Percentiles rank a stretch among this genome's conserved stretches.
These are phyloP conservation scores for Malus sylvestris DNA, from an alignment of 306 rosid genomes.

Conservation along the genomic window DNA sequence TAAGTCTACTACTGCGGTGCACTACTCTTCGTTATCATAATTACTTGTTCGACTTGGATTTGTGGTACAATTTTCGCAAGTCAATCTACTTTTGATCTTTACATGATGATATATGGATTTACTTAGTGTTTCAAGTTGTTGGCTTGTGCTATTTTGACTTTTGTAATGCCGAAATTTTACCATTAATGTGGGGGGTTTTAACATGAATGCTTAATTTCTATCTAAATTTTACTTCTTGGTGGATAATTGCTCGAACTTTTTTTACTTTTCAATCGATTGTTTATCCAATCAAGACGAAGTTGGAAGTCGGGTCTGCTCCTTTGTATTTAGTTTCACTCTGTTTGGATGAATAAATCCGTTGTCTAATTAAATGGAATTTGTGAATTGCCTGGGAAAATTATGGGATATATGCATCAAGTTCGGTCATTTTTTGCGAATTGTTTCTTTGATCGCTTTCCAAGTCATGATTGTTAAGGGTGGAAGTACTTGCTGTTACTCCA, in stretches of 20 bases:
- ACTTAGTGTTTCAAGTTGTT: not conserved
- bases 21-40: not conserved
- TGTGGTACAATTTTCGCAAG: not conserved
- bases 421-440: not conserved
- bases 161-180: not conserved
- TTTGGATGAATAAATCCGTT: no score
- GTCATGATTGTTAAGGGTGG: not conserved
- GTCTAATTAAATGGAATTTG: no score
- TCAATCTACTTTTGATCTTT: not conserved
- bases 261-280: not conserved
- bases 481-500: no score
- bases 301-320: no score
- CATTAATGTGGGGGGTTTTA: not conserved
- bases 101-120: not conserved
- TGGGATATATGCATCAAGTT: not conserved
- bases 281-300: no score
- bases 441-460: not conserved
- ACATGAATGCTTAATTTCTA: not conserved
- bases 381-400: not conserved
- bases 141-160: not conserved
- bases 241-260: not conserved
- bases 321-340: no score
- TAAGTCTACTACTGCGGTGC: constrained; percentile 14
- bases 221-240: not conserved
- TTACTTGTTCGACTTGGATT: not conserved